Percentiles rank a stretch among this genome's conserved stretches.
Conservation (phyloP, 2,329 filamentous ascomycete species). For the Capronia coronata region DNA sequence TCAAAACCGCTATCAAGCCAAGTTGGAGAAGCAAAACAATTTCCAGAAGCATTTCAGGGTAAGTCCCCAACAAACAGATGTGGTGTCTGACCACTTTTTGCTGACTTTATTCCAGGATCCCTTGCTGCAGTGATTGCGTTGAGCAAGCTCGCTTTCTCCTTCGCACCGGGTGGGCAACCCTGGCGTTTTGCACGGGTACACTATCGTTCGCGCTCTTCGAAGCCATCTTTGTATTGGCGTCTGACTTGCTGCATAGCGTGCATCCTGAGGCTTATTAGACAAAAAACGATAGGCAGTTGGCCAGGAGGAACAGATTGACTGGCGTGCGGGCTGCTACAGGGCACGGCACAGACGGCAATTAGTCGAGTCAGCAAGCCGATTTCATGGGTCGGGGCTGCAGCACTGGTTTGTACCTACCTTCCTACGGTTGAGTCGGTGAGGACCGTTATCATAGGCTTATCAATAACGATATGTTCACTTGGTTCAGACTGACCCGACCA, state of each 20-base stretch:
- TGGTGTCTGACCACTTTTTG: neutral
- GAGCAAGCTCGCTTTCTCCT: neutral
- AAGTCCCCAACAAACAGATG: constrained; percentile 31
- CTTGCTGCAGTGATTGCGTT: constrained; percentile 22
- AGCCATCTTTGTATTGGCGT: neutral
- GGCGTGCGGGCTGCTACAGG: too few relatives aligned
- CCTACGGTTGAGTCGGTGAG: too few relatives aligned
- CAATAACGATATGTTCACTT: too few relatives aligned
- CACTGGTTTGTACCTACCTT: neutral
- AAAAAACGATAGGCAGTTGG: neutral
- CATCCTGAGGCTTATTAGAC: constrained; percentile 1
- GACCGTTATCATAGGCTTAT: too few relatives aligned
- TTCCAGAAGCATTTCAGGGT: constrained; percentile 68
- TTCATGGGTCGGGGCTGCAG: too few relatives aligned
- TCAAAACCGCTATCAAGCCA: constrained; percentile 59
- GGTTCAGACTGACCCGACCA: too few relatives aligned
- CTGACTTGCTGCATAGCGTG: constrained; percentile 6
- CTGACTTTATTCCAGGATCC: constrained; percentile 23
- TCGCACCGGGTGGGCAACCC: neutral
- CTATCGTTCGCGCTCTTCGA: neutral
- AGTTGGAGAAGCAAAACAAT: constrained; percentile 67
- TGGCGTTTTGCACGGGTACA: neutral
- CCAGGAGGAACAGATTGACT: neutral
- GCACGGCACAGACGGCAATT: too few relatives aligned
- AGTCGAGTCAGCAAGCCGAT: too few relatives aligned